phyloP scores from a whole-genome alignment of 768 basidiomycete genomes.

The Macrocybe gigantea region DNA sequence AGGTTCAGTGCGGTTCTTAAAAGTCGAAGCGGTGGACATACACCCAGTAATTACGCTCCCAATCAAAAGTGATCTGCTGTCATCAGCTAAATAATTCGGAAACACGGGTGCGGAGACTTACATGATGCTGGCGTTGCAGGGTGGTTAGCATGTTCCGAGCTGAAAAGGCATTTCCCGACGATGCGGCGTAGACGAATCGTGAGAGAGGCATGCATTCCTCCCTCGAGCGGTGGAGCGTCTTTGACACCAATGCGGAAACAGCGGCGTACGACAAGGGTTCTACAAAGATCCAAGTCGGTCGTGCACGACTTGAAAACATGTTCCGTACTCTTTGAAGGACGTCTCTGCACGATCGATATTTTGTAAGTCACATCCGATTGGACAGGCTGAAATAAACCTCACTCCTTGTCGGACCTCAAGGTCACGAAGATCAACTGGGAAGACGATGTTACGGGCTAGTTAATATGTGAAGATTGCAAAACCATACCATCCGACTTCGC shows the following conservation, averaged over 20 bases:
- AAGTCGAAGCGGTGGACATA: constrained; percentile 23
- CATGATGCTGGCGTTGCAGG: constrained; percentile 57
- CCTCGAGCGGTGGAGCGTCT: constrained; percentile 52
- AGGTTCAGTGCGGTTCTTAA: neutral
- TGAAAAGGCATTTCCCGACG: constrained; percentile 68
- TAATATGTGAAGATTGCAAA: neutral
- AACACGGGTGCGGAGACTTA: constrained; percentile 22
- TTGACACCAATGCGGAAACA: constrained; percentile 53
- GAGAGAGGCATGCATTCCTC: constrained; percentile 52
- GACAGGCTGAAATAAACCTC: constrained; percentile 5
- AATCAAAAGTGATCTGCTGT: constrained; percentile 55
- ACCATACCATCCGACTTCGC: constrained; percentile 54
- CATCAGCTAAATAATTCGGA: neutral
- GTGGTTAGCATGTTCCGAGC: constrained; percentile 59
- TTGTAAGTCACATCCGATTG: no score
- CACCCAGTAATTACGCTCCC: constrained; percentile 64
- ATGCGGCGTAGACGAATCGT: constrained; percentile 47
- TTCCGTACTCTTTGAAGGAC: constrained; percentile 44
- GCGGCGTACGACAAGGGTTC: constrained; percentile 56
- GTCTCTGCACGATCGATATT: constrained; percentile 18
- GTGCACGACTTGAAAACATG: constrained; percentile 54
- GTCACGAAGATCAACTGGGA: constrained; percentile 60
- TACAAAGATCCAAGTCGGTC: constrained; percentile 62
- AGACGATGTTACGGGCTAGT: constrained; percentile 3
- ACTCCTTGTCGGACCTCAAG: constrained; percentile 51